These are phyloP conservation scores for Venturia carpophila DNA, from an alignment of 2,329 filamentous ascomycete genomes.

Conservation along the genomic window DNA sequence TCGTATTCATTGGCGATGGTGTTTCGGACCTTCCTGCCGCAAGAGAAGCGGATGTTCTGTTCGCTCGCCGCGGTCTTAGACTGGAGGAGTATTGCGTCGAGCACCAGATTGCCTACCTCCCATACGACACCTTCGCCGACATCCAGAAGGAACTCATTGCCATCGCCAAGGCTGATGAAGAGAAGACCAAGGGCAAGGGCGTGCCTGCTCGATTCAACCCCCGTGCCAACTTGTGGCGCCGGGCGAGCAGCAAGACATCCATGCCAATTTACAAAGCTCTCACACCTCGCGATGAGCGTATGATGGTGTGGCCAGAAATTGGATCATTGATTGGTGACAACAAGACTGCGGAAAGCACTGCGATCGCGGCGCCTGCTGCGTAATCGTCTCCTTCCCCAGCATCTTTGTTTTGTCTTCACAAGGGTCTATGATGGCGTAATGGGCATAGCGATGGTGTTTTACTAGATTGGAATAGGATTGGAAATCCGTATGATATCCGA, in stretches of 20 bases:
- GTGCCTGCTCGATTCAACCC: constrained; percentile 57
- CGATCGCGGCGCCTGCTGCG: constrained; percentile 21
- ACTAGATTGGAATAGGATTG: neutral
- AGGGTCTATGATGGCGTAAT: neutral
- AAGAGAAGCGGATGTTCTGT: constrained; percentile 58
- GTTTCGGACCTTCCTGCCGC: constrained; percentile 60
- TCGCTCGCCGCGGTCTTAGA: constrained; percentile 55
- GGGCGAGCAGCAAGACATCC: constrained; percentile 40
- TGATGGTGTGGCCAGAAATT: constrained; percentile 55
- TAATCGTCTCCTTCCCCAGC: neutral
- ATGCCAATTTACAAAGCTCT: constrained; percentile 44
- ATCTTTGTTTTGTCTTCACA: too few species aligned
- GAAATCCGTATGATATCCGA: neutral
- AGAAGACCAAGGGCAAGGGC: constrained; percentile 53
- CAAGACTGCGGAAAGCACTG: constrained; percentile 18
- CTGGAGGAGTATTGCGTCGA: constrained; percentile 60
- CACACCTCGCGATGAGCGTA: constrained; percentile 53
- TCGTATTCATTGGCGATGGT: constrained; percentile 63
- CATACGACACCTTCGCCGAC: constrained; percentile 60
- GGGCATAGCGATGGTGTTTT: constrained; percentile 5
- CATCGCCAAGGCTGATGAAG: constrained; percentile 52
- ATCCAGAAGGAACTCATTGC: constrained; percentile 53
- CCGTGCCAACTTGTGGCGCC: constrained; percentile 59
- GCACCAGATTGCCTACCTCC: constrained; percentile 51
- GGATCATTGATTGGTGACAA: constrained; percentile 30